Percentiles rank a stretch among this genome's conserved stretches.
These are phyloP conservation scores for Cladorrhinum sp. DNA, from an alignment of 2,329 filamentous ascomycete species.

Conservation along the genomic window DNA sequence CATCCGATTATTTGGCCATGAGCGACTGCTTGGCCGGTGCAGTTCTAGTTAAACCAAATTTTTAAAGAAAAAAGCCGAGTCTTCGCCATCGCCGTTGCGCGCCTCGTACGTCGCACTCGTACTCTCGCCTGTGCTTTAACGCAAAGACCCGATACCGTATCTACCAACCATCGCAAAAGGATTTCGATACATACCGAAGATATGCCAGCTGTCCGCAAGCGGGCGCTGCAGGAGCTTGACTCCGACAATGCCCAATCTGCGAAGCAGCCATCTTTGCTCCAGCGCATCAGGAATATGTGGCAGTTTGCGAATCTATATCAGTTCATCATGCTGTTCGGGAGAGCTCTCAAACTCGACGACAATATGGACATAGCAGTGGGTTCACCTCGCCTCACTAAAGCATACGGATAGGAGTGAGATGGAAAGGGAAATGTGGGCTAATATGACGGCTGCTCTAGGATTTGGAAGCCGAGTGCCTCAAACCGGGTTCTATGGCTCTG, in stretches of 20 bases:
- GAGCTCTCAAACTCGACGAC: slow-evolving; percentile 84
- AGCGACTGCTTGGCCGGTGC: background rate
- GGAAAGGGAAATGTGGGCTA: background rate
- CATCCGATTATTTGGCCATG: background rate
- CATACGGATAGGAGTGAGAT: background rate
- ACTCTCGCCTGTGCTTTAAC: background rate
- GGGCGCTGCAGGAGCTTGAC: slow-evolving; percentile 45
- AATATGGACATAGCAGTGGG: slow-evolving; percentile 84
- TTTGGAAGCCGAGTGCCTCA: slow-evolving; percentile 83
- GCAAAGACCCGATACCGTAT: background rate
- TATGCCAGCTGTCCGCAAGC: slow-evolving; percentile 49
- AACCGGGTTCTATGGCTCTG: slow-evolving; percentile 70
- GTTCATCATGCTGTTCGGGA: slow-evolving; percentile 89
- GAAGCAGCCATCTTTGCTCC: slow-evolving; percentile 46
- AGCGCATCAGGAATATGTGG: slow-evolving; percentile 83
- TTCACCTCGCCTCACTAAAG: background rate
- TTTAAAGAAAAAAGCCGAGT: background rate
- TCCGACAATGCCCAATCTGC: slow-evolving; percentile 27
- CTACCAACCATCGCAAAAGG: background rate
- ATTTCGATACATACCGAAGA: background rate
- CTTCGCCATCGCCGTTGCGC: background rate
- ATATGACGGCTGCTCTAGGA: slow-evolving; percentile 53
- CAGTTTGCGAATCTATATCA: slow-evolving; percentile 93
- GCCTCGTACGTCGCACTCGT: background rate
- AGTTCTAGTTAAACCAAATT: background rate